A percentile compares a stretch with the other conserved stretches of the same genome.
Evolutionary conservation across 768 basidiomycete species (phyloP).

Genomic region (Naganishia friedmannii): DNA sequence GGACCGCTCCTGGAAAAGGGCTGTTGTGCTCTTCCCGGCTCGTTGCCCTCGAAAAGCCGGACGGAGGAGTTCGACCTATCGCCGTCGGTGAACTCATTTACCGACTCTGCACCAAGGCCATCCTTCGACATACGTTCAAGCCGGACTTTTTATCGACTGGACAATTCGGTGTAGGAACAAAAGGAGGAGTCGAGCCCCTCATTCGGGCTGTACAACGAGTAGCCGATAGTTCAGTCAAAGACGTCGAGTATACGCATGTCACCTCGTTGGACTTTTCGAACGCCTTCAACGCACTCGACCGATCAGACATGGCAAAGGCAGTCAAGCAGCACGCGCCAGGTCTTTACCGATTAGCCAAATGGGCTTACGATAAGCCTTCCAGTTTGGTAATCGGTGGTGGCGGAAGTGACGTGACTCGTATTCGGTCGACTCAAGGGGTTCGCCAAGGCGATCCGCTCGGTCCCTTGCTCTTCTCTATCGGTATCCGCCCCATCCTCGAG

Average conservation of each 20-base stretch:
- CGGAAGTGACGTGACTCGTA: background rate
- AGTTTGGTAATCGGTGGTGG: background rate
- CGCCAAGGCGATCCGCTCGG: slow-evolving; percentile 40
- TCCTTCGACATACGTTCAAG: slow-evolving; percentile 28
- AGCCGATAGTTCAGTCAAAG: slow-evolving; percentile 20
- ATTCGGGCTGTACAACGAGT: slow-evolving; percentile 29
- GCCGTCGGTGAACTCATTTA: slow-evolving; percentile 40
- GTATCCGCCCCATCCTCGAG: slow-evolving; percentile 27
- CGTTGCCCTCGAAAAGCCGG: slow-evolving; percentile 33
- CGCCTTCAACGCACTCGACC: slow-evolving; percentile 37
- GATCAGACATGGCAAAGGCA: slow-evolving; percentile 4
- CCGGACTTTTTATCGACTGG: slow-evolving; percentile 4
- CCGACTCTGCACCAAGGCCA: slow-evolving; percentile 31
- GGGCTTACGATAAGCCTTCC: slow-evolving; percentile 24
- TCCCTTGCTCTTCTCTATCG: slow-evolving; percentile 36
- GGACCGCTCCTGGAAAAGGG: slow-evolving; percentile 24
- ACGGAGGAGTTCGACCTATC: slow-evolving; percentile 37
- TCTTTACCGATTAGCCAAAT: slow-evolving; percentile 26
- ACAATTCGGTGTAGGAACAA: slow-evolving; percentile 34
- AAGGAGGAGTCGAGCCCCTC: slow-evolving; percentile 35
- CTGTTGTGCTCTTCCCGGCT: slow-evolving; percentile 32
- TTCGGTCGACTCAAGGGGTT: slow-evolving; percentile 34
- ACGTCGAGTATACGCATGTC: slow-evolving; percentile 27
- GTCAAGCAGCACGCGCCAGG: slow-evolving; percentile 31
- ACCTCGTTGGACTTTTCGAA: slow-evolving; percentile 36